These are phyloP conservation scores for Schizonepeta tenuifolia DNA, from an alignment of 257 asterid species.

Conservation along the genomic window DNA sequence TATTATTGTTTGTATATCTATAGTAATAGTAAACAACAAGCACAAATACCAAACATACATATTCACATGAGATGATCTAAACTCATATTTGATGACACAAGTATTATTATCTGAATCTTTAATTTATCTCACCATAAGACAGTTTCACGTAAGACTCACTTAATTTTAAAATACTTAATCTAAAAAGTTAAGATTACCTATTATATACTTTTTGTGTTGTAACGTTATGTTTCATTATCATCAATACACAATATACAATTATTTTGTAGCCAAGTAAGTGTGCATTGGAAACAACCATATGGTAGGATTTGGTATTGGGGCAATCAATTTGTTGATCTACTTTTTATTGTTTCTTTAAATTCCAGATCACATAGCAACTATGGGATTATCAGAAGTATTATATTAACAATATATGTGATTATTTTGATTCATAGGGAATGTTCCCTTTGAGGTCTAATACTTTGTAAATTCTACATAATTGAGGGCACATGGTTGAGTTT, in stretches of 20 bases:
- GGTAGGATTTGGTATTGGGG: constrained; percentile 30
- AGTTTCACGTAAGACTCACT: too few relatives aligned
- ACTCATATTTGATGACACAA: too few relatives aligned
- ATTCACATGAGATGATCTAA: too few relatives aligned
- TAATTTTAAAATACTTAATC: too few relatives aligned
- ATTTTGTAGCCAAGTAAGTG: background rate
- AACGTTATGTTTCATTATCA: too few relatives aligned
- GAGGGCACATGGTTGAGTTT: constrained; percentile 29
- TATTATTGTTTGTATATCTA: too few relatives aligned
- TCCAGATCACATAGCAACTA: constrained; percentile 30
- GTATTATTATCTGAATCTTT: too few relatives aligned
- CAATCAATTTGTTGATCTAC: constrained; percentile 29
- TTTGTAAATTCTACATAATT: constrained; percentile 16
- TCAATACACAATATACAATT: background rate
- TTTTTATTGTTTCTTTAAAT: constrained; percentile 29
- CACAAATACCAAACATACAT: too few relatives aligned
- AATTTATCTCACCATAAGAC: too few relatives aligned
- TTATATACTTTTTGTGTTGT: too few relatives aligned
- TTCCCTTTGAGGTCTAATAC: constrained; percentile 12
- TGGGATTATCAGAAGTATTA: constrained; percentile 34
- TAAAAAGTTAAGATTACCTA: too few relatives aligned
- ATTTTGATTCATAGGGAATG: constrained; percentile 31
- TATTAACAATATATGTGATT: background rate
- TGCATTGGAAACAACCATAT: background rate
- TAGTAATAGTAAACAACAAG: too few relatives aligned